These are phyloP conservation scores for Hordeum pubiflorum DNA, from an alignment of 202 grass and related monocot genomes.

Conservation along the genomic window DNA sequence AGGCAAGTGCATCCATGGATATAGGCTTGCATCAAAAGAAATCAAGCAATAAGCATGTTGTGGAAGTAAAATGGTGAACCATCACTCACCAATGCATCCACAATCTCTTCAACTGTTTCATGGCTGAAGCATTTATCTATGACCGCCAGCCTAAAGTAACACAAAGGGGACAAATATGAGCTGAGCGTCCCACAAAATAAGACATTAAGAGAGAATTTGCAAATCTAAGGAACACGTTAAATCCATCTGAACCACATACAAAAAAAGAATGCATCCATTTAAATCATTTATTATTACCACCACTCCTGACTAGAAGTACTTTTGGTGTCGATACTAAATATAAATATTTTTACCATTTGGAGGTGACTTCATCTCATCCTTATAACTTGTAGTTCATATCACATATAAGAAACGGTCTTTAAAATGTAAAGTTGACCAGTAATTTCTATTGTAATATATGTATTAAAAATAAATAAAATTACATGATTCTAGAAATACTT, in stretches of 20 bases:
- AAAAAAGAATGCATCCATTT: not conserved
- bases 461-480: not conserved
- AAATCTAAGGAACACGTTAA: not conserved
- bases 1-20: not conserved
- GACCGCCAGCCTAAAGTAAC: slow-evolving; percentile 52
- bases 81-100: slow-evolving; percentile 63
- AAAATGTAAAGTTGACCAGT: not conserved
- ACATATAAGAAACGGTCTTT: not conserved
- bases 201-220: not conserved
- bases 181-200: not conserved
- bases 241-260: not conserved
- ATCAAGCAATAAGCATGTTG: not conserved
- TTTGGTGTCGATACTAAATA: not conserved
- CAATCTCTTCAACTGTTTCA: slow-evolving; percentile 78
- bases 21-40: not conserved
- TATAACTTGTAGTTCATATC: not conserved
- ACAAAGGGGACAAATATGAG: slow-evolving; percentile 26
- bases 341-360: not conserved
- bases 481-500: not conserved
- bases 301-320: not conserved
- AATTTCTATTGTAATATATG: not conserved
- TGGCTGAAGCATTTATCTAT: slow-evolving; percentile 78
- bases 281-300: not conserved
- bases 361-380: not conserved
- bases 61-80: slow-evolving; percentile 1